Conservation (phyloP, 768 basidiomycete species). For the Boletus edulis region DNA sequence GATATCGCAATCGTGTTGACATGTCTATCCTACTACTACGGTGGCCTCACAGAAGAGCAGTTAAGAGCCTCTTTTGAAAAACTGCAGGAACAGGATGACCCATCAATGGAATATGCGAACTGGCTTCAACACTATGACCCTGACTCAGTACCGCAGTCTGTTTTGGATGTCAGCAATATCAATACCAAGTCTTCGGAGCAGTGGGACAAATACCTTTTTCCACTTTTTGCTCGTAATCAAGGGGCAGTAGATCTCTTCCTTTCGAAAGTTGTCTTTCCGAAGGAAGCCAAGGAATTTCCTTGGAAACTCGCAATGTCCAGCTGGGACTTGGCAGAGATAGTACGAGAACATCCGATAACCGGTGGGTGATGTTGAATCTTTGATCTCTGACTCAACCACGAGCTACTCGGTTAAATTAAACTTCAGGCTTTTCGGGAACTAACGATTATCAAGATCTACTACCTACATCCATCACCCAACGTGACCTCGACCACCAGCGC, state of each 20-base stretch:
- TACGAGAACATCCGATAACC: background rate
- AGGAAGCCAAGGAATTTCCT: background rate
- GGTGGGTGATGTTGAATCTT: background rate
- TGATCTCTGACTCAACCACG: no score
- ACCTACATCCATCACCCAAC: background rate
- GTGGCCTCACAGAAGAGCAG: background rate
- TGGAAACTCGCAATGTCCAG: background rate
- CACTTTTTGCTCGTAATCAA: background rate
- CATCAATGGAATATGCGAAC: background rate
- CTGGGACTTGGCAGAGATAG: background rate
- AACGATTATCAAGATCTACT: constrained; percentile 34
- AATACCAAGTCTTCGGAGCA: no score
- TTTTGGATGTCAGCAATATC: no score
- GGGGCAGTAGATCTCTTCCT: background rate
- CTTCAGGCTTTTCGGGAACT: constrained; percentile 45
- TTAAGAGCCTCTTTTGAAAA: background rate
- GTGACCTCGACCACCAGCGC: background rate
- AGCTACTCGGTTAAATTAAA: background rate
- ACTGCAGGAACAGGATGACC: background rate
- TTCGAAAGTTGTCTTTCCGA: background rate
- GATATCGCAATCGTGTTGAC: no score
- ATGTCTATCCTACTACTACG: background rate
- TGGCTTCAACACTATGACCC: background rate
- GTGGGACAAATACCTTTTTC: background rate
- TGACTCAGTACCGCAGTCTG: no score